These are phyloP conservation scores for Lupinus albus DNA, from an alignment of 306 rosid species.

Conservation along the genomic window DNA sequence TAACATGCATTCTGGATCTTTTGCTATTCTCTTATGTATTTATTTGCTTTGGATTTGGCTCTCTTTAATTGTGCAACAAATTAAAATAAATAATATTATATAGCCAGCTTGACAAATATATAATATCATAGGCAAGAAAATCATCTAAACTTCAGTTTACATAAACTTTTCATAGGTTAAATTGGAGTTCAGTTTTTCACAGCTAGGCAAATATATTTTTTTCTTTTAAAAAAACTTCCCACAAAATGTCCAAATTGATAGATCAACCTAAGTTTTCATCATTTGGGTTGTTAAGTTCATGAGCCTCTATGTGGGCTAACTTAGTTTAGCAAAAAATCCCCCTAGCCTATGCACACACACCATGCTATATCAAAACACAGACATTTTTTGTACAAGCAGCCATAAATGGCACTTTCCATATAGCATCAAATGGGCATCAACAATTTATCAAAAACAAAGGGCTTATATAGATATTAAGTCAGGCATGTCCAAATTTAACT, in stretches of 20 bases:
- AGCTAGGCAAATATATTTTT: too few species aligned
- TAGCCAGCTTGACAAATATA: constrained; percentile 1
- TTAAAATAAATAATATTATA: constrained; percentile 1
- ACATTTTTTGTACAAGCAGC: constrained; percentile 1
- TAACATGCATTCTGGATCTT: constrained; percentile 6
- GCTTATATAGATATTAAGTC: neutral
- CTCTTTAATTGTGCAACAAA: constrained; percentile 5
- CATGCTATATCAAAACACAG: neutral
- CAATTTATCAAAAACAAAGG: too few species aligned
- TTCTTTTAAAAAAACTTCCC: neutral
- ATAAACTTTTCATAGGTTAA: neutral
- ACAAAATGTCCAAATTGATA: constrained; percentile 8
- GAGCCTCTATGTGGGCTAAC: neutral
- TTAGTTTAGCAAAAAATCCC: neutral
- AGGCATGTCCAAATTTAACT: neutral
- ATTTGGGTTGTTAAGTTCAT: neutral
- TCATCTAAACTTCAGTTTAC: constrained; percentile 1
- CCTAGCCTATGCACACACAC: neutral
- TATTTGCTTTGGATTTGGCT: neutral
- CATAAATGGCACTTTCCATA: constrained; percentile 2
- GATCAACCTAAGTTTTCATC: neutral
- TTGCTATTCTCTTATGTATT: neutral
- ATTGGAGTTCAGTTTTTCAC: neutral
- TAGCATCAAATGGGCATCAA: neutral
- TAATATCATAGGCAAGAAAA: constrained; percentile 1